Evolutionary conservation across 345 rosid genomes (phyloP).

Genomic region (Luvunga scandens): DNA sequence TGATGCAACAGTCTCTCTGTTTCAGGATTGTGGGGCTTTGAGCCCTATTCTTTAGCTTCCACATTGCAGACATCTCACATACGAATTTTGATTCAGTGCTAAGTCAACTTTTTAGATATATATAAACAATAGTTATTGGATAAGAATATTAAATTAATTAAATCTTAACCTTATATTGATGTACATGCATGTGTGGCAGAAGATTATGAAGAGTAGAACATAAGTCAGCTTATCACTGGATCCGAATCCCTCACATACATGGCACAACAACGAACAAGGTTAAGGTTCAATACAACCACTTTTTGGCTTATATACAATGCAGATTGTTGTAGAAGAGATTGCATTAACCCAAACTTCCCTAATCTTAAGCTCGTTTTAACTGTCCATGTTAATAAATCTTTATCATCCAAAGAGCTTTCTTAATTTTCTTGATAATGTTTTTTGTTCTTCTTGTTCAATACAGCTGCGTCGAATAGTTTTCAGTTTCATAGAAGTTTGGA

Average conservation of each 20-base stretch:
- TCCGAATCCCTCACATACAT: neutral
- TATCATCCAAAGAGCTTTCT: neutral
- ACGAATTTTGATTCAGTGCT: neutral
- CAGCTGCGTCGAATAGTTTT: neutral
- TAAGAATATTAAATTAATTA: too few relatives aligned
- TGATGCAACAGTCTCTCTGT: neutral
- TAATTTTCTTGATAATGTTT: neutral
- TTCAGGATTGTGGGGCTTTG: neutral
- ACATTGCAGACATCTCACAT: neutral
- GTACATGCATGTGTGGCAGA: too few relatives aligned
- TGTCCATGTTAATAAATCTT: neutral
- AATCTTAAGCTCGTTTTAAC: too few relatives aligned
- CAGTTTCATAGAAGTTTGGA: neutral
- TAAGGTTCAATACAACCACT: neutral
- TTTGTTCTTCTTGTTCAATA: neutral
- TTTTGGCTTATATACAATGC: neutral
- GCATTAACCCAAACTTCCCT: neutral
- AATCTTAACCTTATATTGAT: too few relatives aligned
- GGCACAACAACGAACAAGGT: neutral
- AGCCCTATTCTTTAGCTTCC: too few relatives aligned
- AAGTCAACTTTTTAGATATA: too few relatives aligned
- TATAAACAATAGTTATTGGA: too few relatives aligned
- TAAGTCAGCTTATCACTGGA: too few relatives aligned
- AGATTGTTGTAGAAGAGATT: neutral
- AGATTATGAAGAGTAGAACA: too few relatives aligned